Percentiles rank a stretch among this genome's conserved stretches.
These are phyloP conservation scores for Tilletia caries DNA, from an alignment of 1,284 basidiomycete genomes.

Conservation along the genomic window DNA sequence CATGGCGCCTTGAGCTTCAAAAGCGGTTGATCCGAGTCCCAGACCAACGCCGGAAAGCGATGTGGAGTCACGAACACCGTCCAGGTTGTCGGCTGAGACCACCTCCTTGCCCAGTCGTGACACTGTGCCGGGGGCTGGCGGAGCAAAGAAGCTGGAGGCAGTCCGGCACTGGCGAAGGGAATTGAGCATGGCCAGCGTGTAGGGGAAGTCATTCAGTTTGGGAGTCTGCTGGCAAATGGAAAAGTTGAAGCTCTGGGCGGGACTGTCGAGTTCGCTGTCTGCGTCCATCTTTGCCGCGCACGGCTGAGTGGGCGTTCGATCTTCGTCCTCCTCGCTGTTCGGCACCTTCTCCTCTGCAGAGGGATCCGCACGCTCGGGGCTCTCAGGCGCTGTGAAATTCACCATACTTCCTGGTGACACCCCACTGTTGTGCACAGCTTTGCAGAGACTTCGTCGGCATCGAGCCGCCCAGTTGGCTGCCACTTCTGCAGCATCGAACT, in stretches of 20 bases:
- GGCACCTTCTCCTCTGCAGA: not conserved
- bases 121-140: too few species aligned
- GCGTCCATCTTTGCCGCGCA: not conserved
- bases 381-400: not conserved
- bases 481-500: conserved; percentile 5
- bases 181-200: not conserved
- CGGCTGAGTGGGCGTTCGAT: not conserved
- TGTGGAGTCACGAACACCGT: not conserved
- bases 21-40: not conserved
- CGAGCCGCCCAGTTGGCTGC: conserved; percentile 5
- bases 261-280: not conserved
- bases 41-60: not conserved
- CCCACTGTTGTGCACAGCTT: conserved; percentile 3
- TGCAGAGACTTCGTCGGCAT: conserved; percentile 9
- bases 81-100: too few species aligned
- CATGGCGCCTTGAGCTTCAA: not conserved
- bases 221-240: conserved; percentile 1
- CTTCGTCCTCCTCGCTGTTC: not conserved
- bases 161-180: not conserved
- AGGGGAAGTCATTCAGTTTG: conserved; percentile 9
- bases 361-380: not conserved
- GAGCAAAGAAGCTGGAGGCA: not conserved
- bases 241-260: conserved; percentile 8
- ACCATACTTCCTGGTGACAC: conserved; percentile 2
- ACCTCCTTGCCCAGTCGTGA: too few species aligned